A percentile compares a stretch with the other conserved stretches of the same genome.
Evolutionary conservation across 2,329 filamentous ascomycete genomes (phyloP).

Genomic region (Ophiocordyceps camponoti-floridani): DNA sequence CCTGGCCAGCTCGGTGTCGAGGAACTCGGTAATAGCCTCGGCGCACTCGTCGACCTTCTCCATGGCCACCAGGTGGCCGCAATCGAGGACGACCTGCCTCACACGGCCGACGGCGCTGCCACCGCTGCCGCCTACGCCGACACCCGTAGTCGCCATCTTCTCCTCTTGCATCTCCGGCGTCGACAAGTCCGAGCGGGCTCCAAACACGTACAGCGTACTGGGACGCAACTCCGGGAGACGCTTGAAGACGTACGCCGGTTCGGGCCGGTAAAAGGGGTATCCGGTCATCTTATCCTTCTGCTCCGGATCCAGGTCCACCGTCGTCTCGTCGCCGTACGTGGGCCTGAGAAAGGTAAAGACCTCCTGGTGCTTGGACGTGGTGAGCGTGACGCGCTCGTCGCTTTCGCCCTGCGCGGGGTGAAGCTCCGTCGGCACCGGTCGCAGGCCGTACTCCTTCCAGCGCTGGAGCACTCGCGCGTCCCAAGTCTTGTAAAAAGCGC

Average conservation of each 20-base stretch:
- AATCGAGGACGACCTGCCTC: neutral
- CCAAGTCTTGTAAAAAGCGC: conserved; percentile 61
- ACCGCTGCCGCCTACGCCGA: neutral
- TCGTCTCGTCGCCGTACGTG: neutral
- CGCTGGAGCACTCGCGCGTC: conserved; percentile 57
- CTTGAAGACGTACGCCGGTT: neutral
- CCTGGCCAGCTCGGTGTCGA: neutral
- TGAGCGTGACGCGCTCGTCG: neutral
- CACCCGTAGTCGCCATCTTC: neutral
- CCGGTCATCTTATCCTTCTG: neutral
- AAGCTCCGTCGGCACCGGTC: neutral
- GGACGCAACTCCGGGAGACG: neutral
- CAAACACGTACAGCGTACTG: neutral
- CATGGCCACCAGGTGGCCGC: neutral
- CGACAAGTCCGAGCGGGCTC: neutral
- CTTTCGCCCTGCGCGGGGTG: neutral
- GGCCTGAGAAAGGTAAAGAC: neutral
- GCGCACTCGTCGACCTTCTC: neutral
- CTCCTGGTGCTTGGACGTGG: neutral
- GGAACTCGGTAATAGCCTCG: neutral
- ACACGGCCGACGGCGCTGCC: neutral
- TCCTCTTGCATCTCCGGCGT: neutral
- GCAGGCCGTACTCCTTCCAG: neutral
- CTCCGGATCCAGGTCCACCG: neutral
- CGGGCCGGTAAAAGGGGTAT: neutral